Evolutionary conservation across 192 early-diverging fungal species (phyloP).

Genomic region (Gigaspora rosea): DNA sequence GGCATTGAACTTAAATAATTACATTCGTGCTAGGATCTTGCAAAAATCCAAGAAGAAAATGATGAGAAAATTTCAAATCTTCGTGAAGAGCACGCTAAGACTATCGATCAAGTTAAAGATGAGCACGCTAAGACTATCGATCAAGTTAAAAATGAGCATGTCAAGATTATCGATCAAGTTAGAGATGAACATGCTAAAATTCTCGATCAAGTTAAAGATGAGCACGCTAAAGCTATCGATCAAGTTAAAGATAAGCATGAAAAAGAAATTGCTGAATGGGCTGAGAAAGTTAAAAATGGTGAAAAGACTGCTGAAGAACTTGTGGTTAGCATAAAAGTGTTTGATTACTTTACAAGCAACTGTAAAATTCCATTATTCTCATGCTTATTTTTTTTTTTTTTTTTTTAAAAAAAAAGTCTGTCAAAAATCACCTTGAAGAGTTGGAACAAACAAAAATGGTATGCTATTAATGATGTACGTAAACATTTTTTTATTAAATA

Average conservation of each 20-base stretch:
- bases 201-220: neutral
- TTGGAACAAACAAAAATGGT: conserved; percentile 13
- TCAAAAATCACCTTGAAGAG: too few relatives aligned
- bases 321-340: conserved; percentile 1
- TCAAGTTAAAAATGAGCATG: neutral
- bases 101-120: neutral
- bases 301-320: conserved; percentile 17
- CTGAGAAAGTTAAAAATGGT: conserved; percentile 1
- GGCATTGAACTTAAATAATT: neutral
- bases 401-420: neutral
- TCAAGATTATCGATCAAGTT: neutral
- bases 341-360: too few relatives aligned
- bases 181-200: neutral
- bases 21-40: neutral
- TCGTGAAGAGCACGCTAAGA: neutral
- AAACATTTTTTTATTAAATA: neutral
- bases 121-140: neutral
- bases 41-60: neutral
- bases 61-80: neutral
- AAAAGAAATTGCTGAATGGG: neutral
- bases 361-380: neutral
- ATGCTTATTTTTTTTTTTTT: neutral
- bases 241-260: neutral
- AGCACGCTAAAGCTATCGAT: neutral
- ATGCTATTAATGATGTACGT: neutral